These are phyloP conservation scores for Ophiostoma himal-ulmi DNA, from an alignment of 2,329 filamentous ascomycete species.

Conservation along the genomic window DNA sequence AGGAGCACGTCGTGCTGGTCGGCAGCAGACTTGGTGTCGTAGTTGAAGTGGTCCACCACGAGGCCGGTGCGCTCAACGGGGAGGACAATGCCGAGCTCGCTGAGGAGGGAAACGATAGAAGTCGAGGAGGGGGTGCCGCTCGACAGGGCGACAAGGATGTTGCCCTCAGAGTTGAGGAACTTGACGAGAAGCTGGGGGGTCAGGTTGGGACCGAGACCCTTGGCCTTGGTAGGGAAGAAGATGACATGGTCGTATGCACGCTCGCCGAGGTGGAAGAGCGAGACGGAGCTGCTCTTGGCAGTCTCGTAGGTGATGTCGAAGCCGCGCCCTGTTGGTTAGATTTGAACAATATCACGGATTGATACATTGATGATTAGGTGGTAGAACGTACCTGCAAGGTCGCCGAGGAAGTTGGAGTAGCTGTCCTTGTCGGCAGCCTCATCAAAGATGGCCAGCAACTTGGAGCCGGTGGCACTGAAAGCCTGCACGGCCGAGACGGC, in stretches of 20 bases:
- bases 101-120: constrained; percentile 69
- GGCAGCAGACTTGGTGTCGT: constrained; percentile 67
- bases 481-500: constrained; percentile 65
- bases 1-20: constrained; percentile 88
- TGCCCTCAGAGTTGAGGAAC: constrained; percentile 85
- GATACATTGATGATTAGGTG: neutral
- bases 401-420: constrained; percentile 76
- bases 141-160: constrained; percentile 81
- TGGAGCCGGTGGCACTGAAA: constrained; percentile 69
- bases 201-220: constrained; percentile 88
- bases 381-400: constrained; percentile 55
- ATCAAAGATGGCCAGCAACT: constrained; percentile 81
- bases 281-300: constrained; percentile 70
- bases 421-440: constrained; percentile 71
- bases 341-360: neutral
- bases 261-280: constrained; percentile 80
- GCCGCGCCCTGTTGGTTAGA: constrained; percentile 59
- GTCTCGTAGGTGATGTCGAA: constrained; percentile 77
- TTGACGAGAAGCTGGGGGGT: constrained; percentile 81
- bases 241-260: constrained; percentile 86
- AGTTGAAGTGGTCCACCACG: constrained; percentile 94
- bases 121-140: constrained; percentile 63
- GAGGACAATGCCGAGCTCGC: constrained; percentile 85
- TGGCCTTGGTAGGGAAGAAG: constrained; percentile 81
- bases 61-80: constrained; percentile 77